A percentile compares a stretch with the other conserved stretches of the same genome.
phyloP scores from a whole-genome alignment of 441 rosid genomes.

The Rhodomyrtus psidioides region DNA sequence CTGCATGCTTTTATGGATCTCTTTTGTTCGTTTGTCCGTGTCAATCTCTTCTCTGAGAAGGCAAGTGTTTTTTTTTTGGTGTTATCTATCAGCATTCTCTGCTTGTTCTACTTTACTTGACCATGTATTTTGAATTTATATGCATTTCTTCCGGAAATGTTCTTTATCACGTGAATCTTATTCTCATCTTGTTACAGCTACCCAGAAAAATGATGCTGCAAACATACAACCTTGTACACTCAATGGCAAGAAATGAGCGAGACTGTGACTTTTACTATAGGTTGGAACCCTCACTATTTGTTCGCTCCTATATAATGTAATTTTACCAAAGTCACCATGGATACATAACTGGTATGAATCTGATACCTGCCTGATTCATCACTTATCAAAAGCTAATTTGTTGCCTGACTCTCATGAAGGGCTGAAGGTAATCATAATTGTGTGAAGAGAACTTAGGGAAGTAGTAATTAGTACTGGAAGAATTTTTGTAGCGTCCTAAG shows the following conservation, averaged over 20 bases:
- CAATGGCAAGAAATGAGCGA: constrained; percentile 84
- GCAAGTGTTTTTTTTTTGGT: constrained; percentile 26
- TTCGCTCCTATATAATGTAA: background rate
- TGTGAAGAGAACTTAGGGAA: background rate
- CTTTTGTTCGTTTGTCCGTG: constrained; percentile 92
- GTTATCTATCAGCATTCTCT: background rate
- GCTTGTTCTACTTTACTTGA: background rate
- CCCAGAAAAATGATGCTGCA: constrained; percentile 99
- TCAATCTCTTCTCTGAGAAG: constrained; percentile 95
- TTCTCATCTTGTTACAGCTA: constrained; percentile 37
- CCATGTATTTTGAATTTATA: background rate
- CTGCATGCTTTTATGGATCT: constrained; percentile 98
- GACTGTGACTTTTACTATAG: constrained; percentile 99
- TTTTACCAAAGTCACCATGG: background rate
- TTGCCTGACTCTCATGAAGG: background rate
- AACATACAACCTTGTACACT: constrained; percentile 89
- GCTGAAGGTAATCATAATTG: background rate
- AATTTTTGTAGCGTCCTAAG: background rate
- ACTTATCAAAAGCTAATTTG: background rate
- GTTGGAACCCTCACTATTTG: constrained; percentile 27
- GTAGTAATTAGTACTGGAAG: background rate
- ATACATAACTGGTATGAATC: background rate
- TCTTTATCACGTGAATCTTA: background rate
- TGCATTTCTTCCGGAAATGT: constrained; percentile 9
- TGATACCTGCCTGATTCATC: background rate